Evolutionary conservation across 2,329 filamentous ascomycete species (phyloP).

Genomic region (Orbilia quercus): DNA sequence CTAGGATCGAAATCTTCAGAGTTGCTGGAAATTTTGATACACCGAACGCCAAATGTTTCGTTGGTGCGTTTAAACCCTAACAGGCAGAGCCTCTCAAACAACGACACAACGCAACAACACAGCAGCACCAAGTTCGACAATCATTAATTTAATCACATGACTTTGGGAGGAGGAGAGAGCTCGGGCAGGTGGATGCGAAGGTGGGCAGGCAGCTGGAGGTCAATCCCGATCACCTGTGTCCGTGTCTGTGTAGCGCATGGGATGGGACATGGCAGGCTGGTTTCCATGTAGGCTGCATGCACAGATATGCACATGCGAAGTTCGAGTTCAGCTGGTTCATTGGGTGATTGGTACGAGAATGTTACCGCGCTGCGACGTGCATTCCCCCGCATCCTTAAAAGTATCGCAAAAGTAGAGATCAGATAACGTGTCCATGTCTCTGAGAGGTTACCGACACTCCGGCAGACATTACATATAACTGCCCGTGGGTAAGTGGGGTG

Average conservation of each 20-base stretch:
- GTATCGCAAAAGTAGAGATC: constrained; percentile 18
- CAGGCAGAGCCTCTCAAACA: constrained; percentile 33
- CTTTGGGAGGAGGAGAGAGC: neutral
- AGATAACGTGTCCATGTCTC: no score
- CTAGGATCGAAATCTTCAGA: constrained; percentile 25
- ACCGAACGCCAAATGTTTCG: constrained; percentile 17
- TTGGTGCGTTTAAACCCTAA: constrained; percentile 54
- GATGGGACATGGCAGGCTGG: neutral
- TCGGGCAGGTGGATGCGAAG: constrained; percentile 30
- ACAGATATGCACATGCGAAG: constrained; percentile 17
- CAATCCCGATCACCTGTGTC: constrained; percentile 10
- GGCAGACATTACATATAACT: constrained; percentile 20
- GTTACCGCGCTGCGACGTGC: neutral
- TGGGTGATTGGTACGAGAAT: constrained; percentile 11
- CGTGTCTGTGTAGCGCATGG: neutral
- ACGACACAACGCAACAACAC: constrained; percentile 32
- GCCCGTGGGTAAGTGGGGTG: constrained; percentile 12
- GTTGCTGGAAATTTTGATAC: constrained; percentile 32
- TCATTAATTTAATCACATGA: neutral
- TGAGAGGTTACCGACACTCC: no score
- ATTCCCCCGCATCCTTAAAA: constrained; percentile 41
- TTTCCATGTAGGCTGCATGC: constrained; percentile 2
- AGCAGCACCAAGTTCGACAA: constrained; percentile 2
- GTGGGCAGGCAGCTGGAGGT: constrained; percentile 7
- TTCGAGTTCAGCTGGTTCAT: constrained; percentile 16